Evolutionary conservation across 1,284 basidiomycete species (phyloP).

Genomic region (Schizophyllum amplum): DNA sequence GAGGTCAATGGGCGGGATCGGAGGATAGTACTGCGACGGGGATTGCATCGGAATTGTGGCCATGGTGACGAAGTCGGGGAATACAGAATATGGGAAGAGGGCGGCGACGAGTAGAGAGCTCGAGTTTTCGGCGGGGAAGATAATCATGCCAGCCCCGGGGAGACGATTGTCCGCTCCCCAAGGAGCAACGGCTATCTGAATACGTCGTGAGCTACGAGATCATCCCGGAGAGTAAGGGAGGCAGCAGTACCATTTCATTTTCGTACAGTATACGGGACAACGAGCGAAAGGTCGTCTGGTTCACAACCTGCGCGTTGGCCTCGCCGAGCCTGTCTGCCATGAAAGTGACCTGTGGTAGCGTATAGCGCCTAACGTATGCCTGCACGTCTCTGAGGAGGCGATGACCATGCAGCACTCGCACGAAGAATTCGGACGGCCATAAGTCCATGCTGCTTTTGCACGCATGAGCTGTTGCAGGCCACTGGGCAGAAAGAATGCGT

Average conservation of each 20-base stretch:
- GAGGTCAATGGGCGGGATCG: background rate
- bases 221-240: background rate
- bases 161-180: slow-evolving; percentile 38
- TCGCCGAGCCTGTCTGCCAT: slow-evolving; percentile 52
- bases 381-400: slow-evolving; percentile 39
- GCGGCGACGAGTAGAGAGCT: slow-evolving; percentile 50
- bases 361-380: slow-evolving; percentile 37
- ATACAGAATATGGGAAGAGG: slow-evolving; percentile 40
- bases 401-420: slow-evolving; percentile 33
- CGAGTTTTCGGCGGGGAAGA: slow-evolving; percentile 50
- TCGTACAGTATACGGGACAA: slow-evolving; percentile 44
- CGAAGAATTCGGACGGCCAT: slow-evolving; percentile 47
- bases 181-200: slow-evolving; percentile 46
- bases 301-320: slow-evolving; percentile 35
- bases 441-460: slow-evolving; percentile 30
- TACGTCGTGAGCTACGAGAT: slow-evolving; percentile 3
- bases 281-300: slow-evolving; percentile 44
- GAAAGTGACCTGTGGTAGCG: slow-evolving; percentile 49
- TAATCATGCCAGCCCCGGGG: slow-evolving; percentile 45
- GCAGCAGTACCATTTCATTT: slow-evolving; percentile 38
- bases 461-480: slow-evolving; percentile 5
- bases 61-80: slow-evolving; percentile 41
- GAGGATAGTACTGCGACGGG: background rate
- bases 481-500: slow-evolving; percentile 19
- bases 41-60: background rate